Evolutionary conservation across 1,139 yeast species (phyloP), one percentile per base, ranked within the genome.

Genomic region (Pichia kudriavzevii): DNA sequence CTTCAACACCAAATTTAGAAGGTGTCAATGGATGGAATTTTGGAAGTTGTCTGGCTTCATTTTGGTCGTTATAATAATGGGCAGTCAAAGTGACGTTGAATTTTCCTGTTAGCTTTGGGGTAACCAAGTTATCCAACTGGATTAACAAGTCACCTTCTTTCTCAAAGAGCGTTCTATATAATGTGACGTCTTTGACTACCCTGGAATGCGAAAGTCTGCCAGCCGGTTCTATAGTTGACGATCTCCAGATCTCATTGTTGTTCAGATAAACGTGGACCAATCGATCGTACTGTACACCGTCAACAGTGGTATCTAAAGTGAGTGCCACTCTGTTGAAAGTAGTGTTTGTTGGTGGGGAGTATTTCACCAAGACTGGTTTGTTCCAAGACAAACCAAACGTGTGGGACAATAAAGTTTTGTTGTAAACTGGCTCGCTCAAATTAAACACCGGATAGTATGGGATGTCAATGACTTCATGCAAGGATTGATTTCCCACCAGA

Each of bases 181-280:
- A 59, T 5, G 88, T 67, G 2, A 82, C 71, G 51, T 85, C 95
- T 52, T 81, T 83, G 22, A 66, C 60, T 34, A 68, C 61, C 11
- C 60, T 53, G 12, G 79, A 71, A 47, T 63, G 66, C 3, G 71
- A 66, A 3, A 58, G 47, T 18, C 49, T 50, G 14, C 60, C 56
- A 35, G 72, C 66, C 0, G 95, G 95, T 56, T 84, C 94, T 14
- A 83, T 76, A 2, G 95, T 84, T 3, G 91, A 78, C 0, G 93
- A 77, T 55, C 95, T 67, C 94, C 95, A 84, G 23, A 84, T 58
- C 46, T 82, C 83, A 12, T 69, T 66, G 17, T 78, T 83, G 36
- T 72, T 71, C 19, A 84, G 55, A 49, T 70, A 79, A 19, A 84
- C 56, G 50, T 82, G 84, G 11, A 79, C 82, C 48, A 84, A 63